phyloP scores from a whole-genome alignment of 148 eudicot genomes.

The Camellia japonica region DNA sequence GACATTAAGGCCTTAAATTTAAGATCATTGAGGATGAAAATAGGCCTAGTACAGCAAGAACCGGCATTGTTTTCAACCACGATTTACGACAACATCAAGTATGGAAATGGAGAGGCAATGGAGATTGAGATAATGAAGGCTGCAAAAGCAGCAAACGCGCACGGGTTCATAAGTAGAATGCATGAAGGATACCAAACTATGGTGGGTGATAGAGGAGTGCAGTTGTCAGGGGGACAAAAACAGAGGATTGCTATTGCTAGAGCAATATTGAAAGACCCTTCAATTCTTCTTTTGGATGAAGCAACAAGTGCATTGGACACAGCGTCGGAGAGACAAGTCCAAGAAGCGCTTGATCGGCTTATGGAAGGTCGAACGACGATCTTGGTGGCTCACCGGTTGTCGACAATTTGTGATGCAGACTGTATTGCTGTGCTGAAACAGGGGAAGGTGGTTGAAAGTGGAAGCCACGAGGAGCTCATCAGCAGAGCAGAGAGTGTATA shows the following conservation, averaged over 20 bases:
- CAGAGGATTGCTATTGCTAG: conserved; percentile 83
- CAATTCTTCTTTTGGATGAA: conserved; percentile 66
- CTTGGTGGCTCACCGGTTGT: conserved; percentile 65
- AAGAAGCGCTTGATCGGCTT: conserved; percentile 60
- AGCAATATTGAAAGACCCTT: conserved; percentile 66
- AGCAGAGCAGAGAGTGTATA: conserved; percentile 40
- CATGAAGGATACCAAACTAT: conserved; percentile 58
- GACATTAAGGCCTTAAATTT: conserved; percentile 51
- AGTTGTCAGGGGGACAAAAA: conserved; percentile 80
- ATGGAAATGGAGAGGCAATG: conserved; percentile 58
- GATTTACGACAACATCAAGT: conserved; percentile 59
- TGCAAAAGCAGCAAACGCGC: conserved; percentile 75
- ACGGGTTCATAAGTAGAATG: conserved; percentile 57
- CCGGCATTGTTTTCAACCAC: conserved; percentile 75
- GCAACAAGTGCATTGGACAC: conserved; percentile 83
- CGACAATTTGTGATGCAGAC: conserved; percentile 51
- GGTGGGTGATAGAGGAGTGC: conserved; percentile 67
- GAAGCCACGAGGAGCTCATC: conserved; percentile 56
- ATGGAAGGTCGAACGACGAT: conserved; percentile 62
- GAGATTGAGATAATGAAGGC: conserved; percentile 69
- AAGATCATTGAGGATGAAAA: conserved; percentile 44
- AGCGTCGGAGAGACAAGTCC: conserved; percentile 57
- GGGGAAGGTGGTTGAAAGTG: conserved; percentile 61
- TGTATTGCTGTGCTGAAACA: conserved; percentile 51
- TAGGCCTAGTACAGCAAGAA: conserved; percentile 80